A percentile compares a stretch with the other conserved stretches of the same genome.
phyloP scores from a whole-genome alignment of 768 basidiomycete species.

The Boletus coccyginus region DNA sequence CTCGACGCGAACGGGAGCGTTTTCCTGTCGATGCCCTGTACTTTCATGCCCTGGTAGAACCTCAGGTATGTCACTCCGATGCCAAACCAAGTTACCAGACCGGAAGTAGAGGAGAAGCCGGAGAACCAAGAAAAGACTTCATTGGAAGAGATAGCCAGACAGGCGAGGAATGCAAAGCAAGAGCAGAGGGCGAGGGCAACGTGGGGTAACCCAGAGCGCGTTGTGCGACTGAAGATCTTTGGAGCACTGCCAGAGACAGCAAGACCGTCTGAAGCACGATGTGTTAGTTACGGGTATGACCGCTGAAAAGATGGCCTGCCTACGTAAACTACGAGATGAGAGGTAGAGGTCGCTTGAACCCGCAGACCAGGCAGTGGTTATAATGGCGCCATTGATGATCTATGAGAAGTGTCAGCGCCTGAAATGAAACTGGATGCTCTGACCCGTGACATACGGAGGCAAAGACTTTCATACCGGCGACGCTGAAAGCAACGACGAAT shows the following conservation, averaged over 20 bases:
- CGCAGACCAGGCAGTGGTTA: neutral
- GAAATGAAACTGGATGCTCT: too few relatives aligned
- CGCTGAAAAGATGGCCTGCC: neutral
- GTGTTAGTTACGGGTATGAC: neutral
- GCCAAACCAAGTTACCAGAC: conserved; percentile 44
- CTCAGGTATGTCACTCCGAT: conserved; percentile 45
- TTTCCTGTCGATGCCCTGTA: conserved; percentile 46
- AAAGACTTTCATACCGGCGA: neutral
- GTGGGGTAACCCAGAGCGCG: conserved; percentile 42
- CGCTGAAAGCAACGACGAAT: neutral
- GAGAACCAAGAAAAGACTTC: conserved; percentile 43
- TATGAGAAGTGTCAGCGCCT: too few relatives aligned
- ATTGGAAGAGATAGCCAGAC: conserved; percentile 38
- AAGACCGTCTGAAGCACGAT: conserved; percentile 45
- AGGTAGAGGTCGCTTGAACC: neutral
- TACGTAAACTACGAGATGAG: neutral
- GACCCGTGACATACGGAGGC: neutral
- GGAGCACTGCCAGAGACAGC: conserved; percentile 55
- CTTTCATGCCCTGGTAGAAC: conserved; percentile 44
- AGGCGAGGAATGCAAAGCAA: conserved; percentile 36
- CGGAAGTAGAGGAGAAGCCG: conserved; percentile 35
- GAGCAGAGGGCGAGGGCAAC: conserved; percentile 32
- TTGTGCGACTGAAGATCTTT: conserved; percentile 44
- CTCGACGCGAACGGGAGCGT: conserved; percentile 44
- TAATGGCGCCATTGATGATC: too few relatives aligned